Evolutionary conservation across 306 rosid species (phyloP).

Genomic region (Sicyos edulis): DNA sequence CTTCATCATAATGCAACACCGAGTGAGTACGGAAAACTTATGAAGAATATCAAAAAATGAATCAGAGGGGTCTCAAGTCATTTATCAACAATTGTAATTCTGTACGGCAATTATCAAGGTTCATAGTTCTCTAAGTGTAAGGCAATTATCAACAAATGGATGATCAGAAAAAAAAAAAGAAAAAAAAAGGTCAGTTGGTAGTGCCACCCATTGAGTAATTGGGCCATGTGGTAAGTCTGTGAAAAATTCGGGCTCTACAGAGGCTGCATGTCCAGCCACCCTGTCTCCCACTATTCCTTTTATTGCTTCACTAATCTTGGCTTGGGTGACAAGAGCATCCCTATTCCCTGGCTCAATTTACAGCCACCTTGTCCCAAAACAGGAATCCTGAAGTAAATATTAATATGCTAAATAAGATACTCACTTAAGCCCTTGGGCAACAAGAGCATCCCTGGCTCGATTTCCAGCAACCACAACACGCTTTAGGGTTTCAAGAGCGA

Average conservation of each 20-base stretch:
- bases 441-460: conserved; percentile 99
- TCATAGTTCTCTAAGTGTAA: not conserved
- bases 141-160: not conserved
- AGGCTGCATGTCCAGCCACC: not conserved
- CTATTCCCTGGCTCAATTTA: too few species aligned
- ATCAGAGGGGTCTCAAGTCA: conserved; percentile 2
- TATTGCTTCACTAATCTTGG: not conserved
- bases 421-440: conserved; percentile 98
- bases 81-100: not conserved
- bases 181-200: not conserved
- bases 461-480: conserved; percentile 99
- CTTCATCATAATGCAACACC: conserved; percentile 41
- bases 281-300: not conserved
- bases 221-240: not conserved
- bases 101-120: too few species aligned
- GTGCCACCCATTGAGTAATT: not conserved
- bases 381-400: not conserved
- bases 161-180: not conserved
- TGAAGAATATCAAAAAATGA: not conserved
- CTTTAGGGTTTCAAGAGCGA: conserved; percentile 94
- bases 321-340: too few species aligned
- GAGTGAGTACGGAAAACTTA: conserved; percentile 21
- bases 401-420: conserved; percentile 26
- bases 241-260: not conserved
- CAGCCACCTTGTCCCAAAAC: not conserved